phyloP scores from a whole-genome alignment of 2,329 filamentous ascomycete genomes.

The Cercospora sp. region DNA sequence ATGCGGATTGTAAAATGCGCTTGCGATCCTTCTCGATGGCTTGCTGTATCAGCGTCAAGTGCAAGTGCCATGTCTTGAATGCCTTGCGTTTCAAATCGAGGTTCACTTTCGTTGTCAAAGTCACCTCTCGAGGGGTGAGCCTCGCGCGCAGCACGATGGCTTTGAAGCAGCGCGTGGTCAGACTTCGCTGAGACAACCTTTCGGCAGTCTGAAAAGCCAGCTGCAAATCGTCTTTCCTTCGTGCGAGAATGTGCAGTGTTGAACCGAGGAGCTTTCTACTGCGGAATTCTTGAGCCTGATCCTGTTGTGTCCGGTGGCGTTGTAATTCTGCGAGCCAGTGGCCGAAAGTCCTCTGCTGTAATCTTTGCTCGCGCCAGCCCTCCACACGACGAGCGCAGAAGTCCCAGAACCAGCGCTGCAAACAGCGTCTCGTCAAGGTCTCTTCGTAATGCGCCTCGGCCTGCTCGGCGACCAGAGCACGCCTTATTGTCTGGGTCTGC shows the following conservation, averaged over 20 bases:
- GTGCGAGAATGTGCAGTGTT: background rate
- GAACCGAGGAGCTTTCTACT: background rate
- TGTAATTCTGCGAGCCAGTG: slow-evolving; percentile 15
- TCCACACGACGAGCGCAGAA: slow-evolving; percentile 34
- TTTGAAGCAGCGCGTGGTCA: slow-evolving; percentile 32
- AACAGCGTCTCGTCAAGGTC: slow-evolving; percentile 33
- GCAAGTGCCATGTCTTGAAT: slow-evolving; percentile 54
- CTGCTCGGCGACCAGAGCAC: slow-evolving; percentile 26
- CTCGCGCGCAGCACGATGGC: slow-evolving; percentile 44
- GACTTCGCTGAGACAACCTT: slow-evolving; percentile 6
- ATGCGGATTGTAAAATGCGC: slow-evolving; percentile 58
- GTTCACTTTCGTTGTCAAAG: slow-evolving; percentile 49
- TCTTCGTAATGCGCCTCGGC: slow-evolving; percentile 33
- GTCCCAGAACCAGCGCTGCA: slow-evolving; percentile 29
- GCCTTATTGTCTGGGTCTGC: slow-evolving; percentile 45
- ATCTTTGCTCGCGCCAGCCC: slow-evolving; percentile 38
- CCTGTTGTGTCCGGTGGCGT: slow-evolving; percentile 7
- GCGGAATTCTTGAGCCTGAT: slow-evolving; percentile 21
- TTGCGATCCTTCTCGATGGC: slow-evolving; percentile 54
- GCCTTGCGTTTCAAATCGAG: slow-evolving; percentile 49
- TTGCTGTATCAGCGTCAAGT: slow-evolving; percentile 39
- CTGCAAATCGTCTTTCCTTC: slow-evolving; percentile 1
- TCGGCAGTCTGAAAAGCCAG: slow-evolving; percentile 11
- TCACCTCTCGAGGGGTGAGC: slow-evolving; percentile 46
- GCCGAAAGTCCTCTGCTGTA: slow-evolving; percentile 24